phyloP scores from a whole-genome alignment of 306 rosid genomes.

The Senna siamea region DNA sequence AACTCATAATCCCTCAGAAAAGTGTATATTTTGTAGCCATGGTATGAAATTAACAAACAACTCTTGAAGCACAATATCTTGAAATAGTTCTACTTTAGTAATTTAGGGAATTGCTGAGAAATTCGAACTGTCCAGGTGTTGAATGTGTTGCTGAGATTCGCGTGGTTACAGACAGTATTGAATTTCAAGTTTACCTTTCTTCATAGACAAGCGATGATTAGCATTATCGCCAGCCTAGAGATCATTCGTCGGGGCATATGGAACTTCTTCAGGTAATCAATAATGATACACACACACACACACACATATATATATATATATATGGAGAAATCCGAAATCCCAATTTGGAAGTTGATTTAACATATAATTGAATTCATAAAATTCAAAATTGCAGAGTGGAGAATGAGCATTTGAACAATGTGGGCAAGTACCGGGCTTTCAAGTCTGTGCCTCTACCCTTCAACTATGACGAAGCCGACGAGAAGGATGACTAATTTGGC shows the following conservation, averaged over 20 bases:
- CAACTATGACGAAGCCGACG: conserved; percentile 69
- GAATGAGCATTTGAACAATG: conserved; percentile 83
- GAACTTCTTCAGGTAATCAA: conserved; percentile 69
- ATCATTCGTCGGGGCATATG: conserved; percentile 80
- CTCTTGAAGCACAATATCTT: not conserved
- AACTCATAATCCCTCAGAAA: conserved; percentile 58
- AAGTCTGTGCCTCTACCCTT: conserved; percentile 77
- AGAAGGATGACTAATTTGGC: conserved; percentile 43
- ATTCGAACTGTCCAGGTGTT: conserved; percentile 48
- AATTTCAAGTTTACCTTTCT: conserved; percentile 45
- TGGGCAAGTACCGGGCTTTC: conserved; percentile 79
- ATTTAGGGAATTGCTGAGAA: conserved; percentile 3
- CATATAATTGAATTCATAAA: not conserved
- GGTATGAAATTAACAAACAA: conserved; percentile 38
- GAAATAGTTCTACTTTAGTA: not conserved
- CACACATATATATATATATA: no score
- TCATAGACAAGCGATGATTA: conserved; percentile 50
- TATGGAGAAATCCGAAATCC: no score
- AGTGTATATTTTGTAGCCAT: conserved; percentile 65
- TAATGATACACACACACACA: no score
- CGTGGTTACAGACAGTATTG: conserved; percentile 70
- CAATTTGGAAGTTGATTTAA: not conserved
- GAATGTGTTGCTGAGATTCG: conserved; percentile 72
- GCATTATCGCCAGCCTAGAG: conserved; percentile 60
- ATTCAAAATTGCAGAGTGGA: conserved; percentile 54